Evolutionary conservation across 2,329 filamentous ascomycete genomes (phyloP).

Genomic region (Xylaria hypoxylon): DNA sequence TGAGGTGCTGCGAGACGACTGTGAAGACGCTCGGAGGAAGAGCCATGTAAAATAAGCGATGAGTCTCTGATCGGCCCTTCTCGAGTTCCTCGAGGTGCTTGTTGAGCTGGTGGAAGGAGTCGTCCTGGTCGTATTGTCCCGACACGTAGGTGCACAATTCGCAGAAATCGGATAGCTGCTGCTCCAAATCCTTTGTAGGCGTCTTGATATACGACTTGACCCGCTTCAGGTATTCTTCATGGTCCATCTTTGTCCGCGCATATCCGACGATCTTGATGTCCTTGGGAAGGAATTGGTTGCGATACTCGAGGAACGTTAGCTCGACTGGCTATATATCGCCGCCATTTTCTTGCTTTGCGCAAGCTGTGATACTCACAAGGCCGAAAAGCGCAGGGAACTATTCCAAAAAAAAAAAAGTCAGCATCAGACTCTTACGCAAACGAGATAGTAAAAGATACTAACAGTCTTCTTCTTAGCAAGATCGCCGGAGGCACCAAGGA

Average conservation of each 20-base stretch:
- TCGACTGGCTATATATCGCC: slow-evolving; percentile 1
- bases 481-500: slow-evolving; percentile 96
- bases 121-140: slow-evolving; percentile 98
- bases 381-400: slow-evolving; percentile 98
- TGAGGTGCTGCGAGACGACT: slow-evolving; percentile 95
- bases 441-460: slow-evolving; percentile 50
- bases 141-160: slow-evolving; percentile 90
- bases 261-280: slow-evolving; percentile 98
- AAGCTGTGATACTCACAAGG: slow-evolving; percentile 74
- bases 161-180: slow-evolving; percentile 92
- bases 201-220: slow-evolving; percentile 99
- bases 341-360: slow-evolving; percentile 15
- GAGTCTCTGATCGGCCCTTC: slow-evolving; percentile 81
- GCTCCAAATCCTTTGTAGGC: slow-evolving; percentile 95
- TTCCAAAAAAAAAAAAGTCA: slow-evolving; percentile 11
- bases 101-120: slow-evolving; percentile 87
- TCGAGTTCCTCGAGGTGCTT: slow-evolving; percentile 89
- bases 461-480: slow-evolving; percentile 99
- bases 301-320: slow-evolving; percentile 71
- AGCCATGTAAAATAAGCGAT: slow-evolving; percentile 99
- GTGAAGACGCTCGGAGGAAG: slow-evolving; percentile 98
- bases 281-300: slow-evolving; percentile 98
- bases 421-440: slow-evolving; percentile 32
- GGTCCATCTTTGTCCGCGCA: slow-evolving; percentile 99
- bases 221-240: slow-evolving; percentile 91